Conservation (phyloP, 2,329 filamentous ascomycete species). For the Dryadomyces quercivorus region DNA sequence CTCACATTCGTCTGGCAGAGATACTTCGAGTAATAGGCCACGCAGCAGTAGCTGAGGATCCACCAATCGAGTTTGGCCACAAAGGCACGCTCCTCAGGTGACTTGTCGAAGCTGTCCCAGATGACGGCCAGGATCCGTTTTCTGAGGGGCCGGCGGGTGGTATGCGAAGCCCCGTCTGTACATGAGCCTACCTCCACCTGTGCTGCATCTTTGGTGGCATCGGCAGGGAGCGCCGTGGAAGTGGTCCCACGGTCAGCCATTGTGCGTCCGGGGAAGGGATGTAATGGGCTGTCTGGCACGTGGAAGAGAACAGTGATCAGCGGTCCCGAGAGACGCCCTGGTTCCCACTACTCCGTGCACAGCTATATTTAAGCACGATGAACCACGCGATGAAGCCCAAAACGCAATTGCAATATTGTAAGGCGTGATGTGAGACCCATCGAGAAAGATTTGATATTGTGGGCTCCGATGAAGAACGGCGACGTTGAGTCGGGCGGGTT, state of each 20-base stretch:
- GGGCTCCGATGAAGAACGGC: too few species aligned
- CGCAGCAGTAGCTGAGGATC: slow-evolving; percentile 23
- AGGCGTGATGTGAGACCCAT: too few species aligned
- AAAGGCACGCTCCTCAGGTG: slow-evolving; percentile 19
- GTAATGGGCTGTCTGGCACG: too few species aligned
- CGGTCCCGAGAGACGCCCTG: too few species aligned
- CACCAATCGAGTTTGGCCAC: slow-evolving; percentile 22
- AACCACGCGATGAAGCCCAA: too few species aligned
- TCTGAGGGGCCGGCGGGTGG: slow-evolving; percentile 2
- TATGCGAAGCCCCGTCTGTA: background rate
- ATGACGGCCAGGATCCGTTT: slow-evolving; percentile 14
- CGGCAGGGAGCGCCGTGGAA: background rate
- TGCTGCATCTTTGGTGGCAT: background rate
- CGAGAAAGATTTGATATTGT: too few species aligned
- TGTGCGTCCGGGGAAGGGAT: background rate
- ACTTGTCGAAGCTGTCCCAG: slow-evolving; percentile 22
- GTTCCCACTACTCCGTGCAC: too few species aligned
- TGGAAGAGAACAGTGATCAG: too few species aligned
- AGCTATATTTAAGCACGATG: too few species aligned
- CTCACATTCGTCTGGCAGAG: slow-evolving; percentile 17
- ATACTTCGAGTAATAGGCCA: slow-evolving; percentile 27
- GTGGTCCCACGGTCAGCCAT: background rate
- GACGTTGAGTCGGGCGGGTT: too few species aligned
- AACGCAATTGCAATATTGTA: too few species aligned
- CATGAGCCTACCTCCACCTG: background rate